Evolutionary conservation across 1,284 basidiomycete genomes (phyloP).

Genomic region (Neolentinus lepideus): DNA sequence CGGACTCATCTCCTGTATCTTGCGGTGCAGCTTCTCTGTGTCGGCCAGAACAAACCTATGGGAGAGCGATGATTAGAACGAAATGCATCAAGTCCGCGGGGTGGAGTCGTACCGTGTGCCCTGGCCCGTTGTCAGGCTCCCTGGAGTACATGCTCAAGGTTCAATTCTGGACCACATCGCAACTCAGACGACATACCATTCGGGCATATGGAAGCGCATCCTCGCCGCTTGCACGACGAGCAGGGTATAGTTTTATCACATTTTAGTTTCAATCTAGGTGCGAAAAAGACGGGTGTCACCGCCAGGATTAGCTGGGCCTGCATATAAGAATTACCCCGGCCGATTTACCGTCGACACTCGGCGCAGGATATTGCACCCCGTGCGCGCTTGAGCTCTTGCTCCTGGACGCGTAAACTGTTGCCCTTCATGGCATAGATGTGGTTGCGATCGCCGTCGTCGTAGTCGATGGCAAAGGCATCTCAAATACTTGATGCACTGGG

Average conservation of each 20-base stretch:
- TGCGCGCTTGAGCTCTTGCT: slow-evolving; percentile 44
- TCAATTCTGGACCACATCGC: not conserved
- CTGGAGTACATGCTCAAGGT: slow-evolving; percentile 11
- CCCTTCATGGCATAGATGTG: not conserved
- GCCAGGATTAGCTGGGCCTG: not conserved
- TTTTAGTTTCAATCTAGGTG: slow-evolving; percentile 61
- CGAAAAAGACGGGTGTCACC: not conserved
- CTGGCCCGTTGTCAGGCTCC: slow-evolving; percentile 60
- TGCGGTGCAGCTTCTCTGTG: slow-evolving; percentile 66
- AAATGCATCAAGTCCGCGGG: slow-evolving; percentile 4
- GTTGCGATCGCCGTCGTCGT: too few relatives aligned
- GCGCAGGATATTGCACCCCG: slow-evolving; percentile 53
- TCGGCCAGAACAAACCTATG: slow-evolving; percentile 69
- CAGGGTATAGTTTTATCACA: slow-evolving; percentile 74
- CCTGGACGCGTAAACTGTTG: slow-evolving; percentile 10
- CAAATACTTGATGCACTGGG: too few relatives aligned
- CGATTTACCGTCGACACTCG: slow-evolving; percentile 47
- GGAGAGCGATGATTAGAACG: not conserved
- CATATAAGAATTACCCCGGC: not conserved
- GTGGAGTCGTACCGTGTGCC: slow-evolving; percentile 53
- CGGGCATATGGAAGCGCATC: slow-evolving; percentile 70
- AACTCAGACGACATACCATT: slow-evolving; percentile 34
- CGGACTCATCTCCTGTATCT: slow-evolving; percentile 60
- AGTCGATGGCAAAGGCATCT: too few relatives aligned
- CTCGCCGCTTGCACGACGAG: slow-evolving; percentile 65